Evolutionary conservation across 768 basidiomycete species (phyloP).

Genomic region (Lyophyllum shimeji): DNA sequence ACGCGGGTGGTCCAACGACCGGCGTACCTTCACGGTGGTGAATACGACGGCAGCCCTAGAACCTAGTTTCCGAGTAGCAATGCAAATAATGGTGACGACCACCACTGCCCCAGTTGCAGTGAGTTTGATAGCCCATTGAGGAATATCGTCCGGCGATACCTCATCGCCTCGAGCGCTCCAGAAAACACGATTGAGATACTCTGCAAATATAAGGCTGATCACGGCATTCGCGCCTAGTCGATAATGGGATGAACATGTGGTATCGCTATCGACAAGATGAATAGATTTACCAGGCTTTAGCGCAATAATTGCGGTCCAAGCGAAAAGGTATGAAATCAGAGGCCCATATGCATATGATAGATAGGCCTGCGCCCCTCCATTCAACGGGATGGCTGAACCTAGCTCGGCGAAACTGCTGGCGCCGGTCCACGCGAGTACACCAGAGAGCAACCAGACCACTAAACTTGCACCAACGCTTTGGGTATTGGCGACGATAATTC

Average conservation of each 20-base stretch:
- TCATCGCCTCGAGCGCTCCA: conserved; percentile 74
- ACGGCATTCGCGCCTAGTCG: conserved; percentile 72
- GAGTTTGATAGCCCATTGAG: conserved; percentile 90
- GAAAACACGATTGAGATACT: conserved; percentile 90
- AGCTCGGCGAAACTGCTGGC: conserved; percentile 93
- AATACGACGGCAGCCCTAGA: conserved; percentile 84
- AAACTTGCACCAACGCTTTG: conserved; percentile 90
- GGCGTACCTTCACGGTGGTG: conserved; percentile 75
- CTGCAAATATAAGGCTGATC: conserved; percentile 85
- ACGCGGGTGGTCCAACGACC: neutral
- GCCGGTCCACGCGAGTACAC: conserved; percentile 91
- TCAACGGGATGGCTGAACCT: conserved; percentile 83
- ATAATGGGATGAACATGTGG: neutral
- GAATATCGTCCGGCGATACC: conserved; percentile 74
- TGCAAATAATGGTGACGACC: conserved; percentile 74
- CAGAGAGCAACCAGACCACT: conserved; percentile 79
- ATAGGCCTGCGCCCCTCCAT: conserved; percentile 76
- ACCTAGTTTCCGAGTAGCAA: conserved; percentile 75
- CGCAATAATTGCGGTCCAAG: conserved; percentile 92
- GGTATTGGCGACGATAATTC: conserved; percentile 86
- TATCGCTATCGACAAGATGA: conserved; percentile 1
- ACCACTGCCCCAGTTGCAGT: conserved; percentile 75
- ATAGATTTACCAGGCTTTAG: conserved; percentile 68
- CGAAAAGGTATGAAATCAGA: conserved; percentile 85
- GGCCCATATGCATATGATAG: conserved; percentile 89